Evolutionary conservation across 176 grass and related monocot species (phyloP), one percentile per base, ranked within the genome.

Genomic region (Oropetium thomaeum): DNA sequence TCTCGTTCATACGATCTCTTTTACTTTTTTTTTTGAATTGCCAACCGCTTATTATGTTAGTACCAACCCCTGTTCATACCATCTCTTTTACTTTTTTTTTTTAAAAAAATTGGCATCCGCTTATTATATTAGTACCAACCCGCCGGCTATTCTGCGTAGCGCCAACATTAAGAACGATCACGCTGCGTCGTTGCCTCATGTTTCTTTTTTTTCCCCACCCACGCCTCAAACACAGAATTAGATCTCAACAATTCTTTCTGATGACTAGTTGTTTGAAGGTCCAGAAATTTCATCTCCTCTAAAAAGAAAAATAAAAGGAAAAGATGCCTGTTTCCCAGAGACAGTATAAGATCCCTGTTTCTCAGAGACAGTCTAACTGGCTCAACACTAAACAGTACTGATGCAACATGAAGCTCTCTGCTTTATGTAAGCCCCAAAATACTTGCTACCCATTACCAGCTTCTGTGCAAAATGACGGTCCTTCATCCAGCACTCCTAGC

Each of bases 391-490:
- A 11, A 30, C 30, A 52, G 7, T 19, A 51, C 19, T 9, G 25
- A 38, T 17, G 23, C 22, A 38, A 14, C 45, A 62, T 41, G 62
- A 26, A 59, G 11, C 38, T 15, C 38, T 78, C 8, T 68, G 40
- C 41, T 16, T 42, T 70, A 62, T 22, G 28, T 11, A 62, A 75
- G 26, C 15, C 57, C 64, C 57, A 49, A 47, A 78, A 83, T 79
- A 44, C 49, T 22, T 83, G 41, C 67, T 28, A 70, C 64, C 35
- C 61, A 52, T 49, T 12, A 73, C 32, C 39, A 77, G 52, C 48
- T 44, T 70, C 40, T 65, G 51, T 77, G 81, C 49, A 65, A 84
- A 80, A 67, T 14, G 40, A 85, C 23, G 11, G 14, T 39, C 39
- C 29, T 69, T 69, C 41, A 59, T 85, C 78, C 20, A 65, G 58